A percentile compares a stretch with the other conserved stretches of the same genome.
phyloP scores from a whole-genome alignment of 352 stramenopile genomes.

The Sclerospora graminicola region DNA sequence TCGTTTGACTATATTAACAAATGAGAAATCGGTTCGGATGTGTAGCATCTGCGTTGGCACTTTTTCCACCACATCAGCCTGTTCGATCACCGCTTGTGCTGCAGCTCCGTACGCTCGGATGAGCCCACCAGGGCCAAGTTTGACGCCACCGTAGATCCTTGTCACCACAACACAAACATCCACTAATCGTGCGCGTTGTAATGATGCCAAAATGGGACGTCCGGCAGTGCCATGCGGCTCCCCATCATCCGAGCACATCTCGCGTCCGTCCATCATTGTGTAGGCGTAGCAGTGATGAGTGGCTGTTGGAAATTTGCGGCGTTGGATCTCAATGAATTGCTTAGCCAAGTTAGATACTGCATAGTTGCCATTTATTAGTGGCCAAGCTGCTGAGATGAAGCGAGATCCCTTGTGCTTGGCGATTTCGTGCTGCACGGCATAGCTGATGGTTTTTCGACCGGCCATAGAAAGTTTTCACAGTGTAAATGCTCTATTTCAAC shows the following conservation, averaged over 20 bases:
- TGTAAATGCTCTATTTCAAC: too few relatives aligned
- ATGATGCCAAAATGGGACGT: constrained; percentile 42
- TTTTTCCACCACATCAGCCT: constrained; percentile 41
- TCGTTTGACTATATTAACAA: constrained; percentile 36
- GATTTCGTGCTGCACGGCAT: constrained; percentile 56
- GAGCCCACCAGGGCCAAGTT: constrained; percentile 59
- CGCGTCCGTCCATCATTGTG: constrained; percentile 38
- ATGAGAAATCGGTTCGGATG: constrained; percentile 22
- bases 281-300: constrained; percentile 74
- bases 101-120: constrained; percentile 60
- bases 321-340: constrained; percentile 36
- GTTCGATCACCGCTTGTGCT: constrained; percentile 42
- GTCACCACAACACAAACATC: constrained; percentile 67
- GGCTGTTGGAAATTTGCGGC: constrained; percentile 33
- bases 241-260: constrained; percentile 60
- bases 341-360: constrained; percentile 26
- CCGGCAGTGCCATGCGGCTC: constrained; percentile 65
- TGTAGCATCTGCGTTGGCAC: constrained; percentile 30
- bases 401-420: constrained; percentile 74
- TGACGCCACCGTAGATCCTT: constrained; percentile 60
- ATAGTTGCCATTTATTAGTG: constrained; percentile 19
- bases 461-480: too few relatives aligned
- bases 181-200: constrained; percentile 48
- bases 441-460: constrained; percentile 31
- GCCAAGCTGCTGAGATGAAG: constrained; percentile 64